These are phyloP conservation scores for Oryza brachyantha DNA, from an alignment of 176 grass and related monocot species.

Conservation along the genomic window DNA sequence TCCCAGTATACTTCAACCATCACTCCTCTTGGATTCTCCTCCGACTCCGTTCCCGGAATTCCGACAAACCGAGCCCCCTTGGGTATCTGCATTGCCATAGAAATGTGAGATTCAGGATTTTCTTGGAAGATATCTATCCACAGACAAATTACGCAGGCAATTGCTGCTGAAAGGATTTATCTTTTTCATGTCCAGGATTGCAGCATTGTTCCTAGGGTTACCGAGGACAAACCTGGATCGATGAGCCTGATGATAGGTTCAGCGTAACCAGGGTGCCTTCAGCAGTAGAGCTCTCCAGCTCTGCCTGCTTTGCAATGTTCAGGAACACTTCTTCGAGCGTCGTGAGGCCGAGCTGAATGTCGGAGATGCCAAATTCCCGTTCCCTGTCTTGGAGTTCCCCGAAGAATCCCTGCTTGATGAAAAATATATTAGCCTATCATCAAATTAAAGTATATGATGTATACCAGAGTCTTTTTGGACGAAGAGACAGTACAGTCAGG, in stretches of 20 bases:
- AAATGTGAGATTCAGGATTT: conserved; percentile 12
- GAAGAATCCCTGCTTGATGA: conserved; percentile 68
- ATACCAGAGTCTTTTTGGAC: conserved; percentile 2
- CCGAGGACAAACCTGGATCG: conserved; percentile 63
- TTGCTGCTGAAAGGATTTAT: neutral
- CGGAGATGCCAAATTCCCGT: conserved; percentile 78
- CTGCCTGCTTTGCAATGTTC: conserved; percentile 89
- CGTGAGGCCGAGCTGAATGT: conserved; percentile 89
- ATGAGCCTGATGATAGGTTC: conserved; percentile 67
- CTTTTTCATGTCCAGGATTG: neutral
- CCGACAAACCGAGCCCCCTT: conserved; percentile 79
- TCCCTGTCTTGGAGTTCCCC: conserved; percentile 85
- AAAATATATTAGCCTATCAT: conserved; percentile 3
- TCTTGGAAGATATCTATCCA: neutral
- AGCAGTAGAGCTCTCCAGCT: conserved; percentile 76
- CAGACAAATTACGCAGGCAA: neutral
- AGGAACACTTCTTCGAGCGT: conserved; percentile 98
- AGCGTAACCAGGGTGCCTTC: conserved; percentile 74
- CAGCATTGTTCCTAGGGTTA: neutral
- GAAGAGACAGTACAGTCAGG: conserved; percentile 61
- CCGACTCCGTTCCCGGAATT: conserved; percentile 84
- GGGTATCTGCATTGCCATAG: conserved; percentile 59
- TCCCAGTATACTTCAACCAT: conserved; percentile 99
- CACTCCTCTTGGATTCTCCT: conserved; percentile 73
- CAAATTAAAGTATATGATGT: conserved; percentile 10